Evolutionary conservation across 1,284 basidiomycete genomes (phyloP).

Genomic region (Heterobasidion parviporum): DNA sequence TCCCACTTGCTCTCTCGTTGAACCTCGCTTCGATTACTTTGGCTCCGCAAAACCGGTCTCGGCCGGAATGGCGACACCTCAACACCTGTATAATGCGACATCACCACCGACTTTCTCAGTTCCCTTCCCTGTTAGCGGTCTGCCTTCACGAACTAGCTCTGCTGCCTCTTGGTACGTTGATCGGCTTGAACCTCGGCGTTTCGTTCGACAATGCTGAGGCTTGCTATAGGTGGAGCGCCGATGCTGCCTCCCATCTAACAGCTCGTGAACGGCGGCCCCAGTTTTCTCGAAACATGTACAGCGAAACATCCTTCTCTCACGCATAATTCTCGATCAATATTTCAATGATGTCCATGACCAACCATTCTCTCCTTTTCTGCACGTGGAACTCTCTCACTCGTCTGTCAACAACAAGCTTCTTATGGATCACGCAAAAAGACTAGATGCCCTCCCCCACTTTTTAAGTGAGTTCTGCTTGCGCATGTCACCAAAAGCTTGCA

Average conservation of each 20-base stretch:
- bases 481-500: background rate
- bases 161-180: slow-evolving; percentile 7
- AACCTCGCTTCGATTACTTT: slow-evolving; percentile 9
- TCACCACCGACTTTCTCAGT: background rate
- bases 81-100: background rate
- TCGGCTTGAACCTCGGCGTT: too few species aligned
- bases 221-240: background rate
- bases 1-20: slow-evolving; percentile 8
- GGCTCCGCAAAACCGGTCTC: background rate
- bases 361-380: background rate
- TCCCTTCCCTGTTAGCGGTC: slow-evolving; percentile 2
- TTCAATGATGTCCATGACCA: background rate
- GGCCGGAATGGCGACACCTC: background rate
- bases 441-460: background rate
- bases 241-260: background rate
- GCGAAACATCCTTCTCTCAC: background rate
- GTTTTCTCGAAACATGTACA: background rate
- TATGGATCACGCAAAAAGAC: background rate
- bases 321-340: background rate
- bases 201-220: background rate
- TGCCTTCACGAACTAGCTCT: slow-evolving; percentile 10
- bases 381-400: background rate
- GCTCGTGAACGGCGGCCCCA: background rate
- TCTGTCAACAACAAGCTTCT: background rate
- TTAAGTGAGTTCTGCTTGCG: background rate